phyloP scores from a whole-genome alignment of 2,329 filamentous ascomycete species.

The Colletotrichum truncatum region DNA sequence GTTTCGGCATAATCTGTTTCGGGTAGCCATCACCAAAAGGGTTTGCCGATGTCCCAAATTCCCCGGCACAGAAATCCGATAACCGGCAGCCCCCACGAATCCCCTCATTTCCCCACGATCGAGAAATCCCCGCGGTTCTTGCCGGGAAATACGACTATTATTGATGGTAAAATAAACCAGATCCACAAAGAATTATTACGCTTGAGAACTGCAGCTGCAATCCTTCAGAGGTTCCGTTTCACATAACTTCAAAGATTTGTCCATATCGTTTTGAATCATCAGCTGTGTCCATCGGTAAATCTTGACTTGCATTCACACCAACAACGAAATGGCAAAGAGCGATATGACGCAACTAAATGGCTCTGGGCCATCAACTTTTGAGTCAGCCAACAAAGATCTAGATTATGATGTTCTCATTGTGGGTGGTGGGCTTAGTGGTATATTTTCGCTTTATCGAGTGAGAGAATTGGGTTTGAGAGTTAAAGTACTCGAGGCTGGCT shows the following conservation, averaged over 20 bases:
- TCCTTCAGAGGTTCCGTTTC: too few relatives aligned
- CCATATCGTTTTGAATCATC: too few relatives aligned
- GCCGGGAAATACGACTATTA: too few relatives aligned
- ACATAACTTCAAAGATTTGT: too few relatives aligned
- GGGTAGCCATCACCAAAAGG: background rate
- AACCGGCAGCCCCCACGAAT: background rate
- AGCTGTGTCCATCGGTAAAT: background rate
- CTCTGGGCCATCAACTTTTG: background rate
- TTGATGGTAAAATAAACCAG: too few relatives aligned
- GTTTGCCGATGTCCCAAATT: background rate
- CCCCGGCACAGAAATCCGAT: background rate
- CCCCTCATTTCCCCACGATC: background rate
- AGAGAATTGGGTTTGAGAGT: slow-evolving; percentile 45
- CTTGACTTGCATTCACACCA: background rate
- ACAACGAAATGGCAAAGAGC: background rate
- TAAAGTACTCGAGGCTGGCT: slow-evolving; percentile 49
- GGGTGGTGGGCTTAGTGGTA: slow-evolving; percentile 50
- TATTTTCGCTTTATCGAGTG: slow-evolving; percentile 51
- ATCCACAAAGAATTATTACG: too few relatives aligned
- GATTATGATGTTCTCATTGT: slow-evolving; percentile 49
- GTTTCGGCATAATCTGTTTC: background rate
- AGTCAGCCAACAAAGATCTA: slow-evolving; percentile 27
- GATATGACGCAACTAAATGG: background rate
- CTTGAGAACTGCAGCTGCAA: too few relatives aligned
- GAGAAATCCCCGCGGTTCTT: background rate